A percentile compares a stretch with the other conserved stretches of the same genome.
Conservation (phyloP, 495 filamentous ascomycete species). For the Penicillium steckii region DNA sequence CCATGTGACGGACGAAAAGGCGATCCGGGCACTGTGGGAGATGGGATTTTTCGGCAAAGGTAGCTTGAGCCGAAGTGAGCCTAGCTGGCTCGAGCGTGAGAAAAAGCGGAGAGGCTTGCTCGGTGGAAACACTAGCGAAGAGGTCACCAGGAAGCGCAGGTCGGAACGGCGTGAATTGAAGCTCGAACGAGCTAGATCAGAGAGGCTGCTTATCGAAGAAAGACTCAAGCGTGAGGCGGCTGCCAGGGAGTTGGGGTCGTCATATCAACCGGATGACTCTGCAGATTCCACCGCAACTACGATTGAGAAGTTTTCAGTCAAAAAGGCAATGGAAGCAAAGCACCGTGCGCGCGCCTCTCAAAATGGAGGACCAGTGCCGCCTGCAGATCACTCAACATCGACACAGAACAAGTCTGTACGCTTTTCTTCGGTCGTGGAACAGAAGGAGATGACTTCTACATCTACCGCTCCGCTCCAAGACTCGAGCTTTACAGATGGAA, state of each 20-base stretch:
- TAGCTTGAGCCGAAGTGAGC: slow-evolving; percentile 86
- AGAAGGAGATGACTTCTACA: slow-evolving; percentile 49
- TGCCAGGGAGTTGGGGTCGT: slow-evolving; percentile 27
- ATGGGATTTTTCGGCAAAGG: slow-evolving; percentile 97
- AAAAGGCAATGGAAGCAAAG: slow-evolving; percentile 40
- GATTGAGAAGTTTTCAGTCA: slow-evolving; percentile 41
- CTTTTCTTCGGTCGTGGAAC: slow-evolving; percentile 61
- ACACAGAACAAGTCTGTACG: slow-evolving; percentile 58
- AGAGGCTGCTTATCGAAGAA: slow-evolving; percentile 75
- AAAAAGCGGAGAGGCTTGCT: slow-evolving; percentile 65
- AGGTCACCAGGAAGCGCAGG: slow-evolving; percentile 71
- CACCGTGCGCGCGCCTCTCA: slow-evolving; percentile 10
- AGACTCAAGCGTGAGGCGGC: slow-evolving; percentile 63
- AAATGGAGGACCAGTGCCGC: slow-evolving; percentile 9
- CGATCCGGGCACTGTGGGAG: slow-evolving; percentile 84
- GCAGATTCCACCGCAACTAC: slow-evolving; percentile 17
- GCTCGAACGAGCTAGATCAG: slow-evolving; percentile 80
- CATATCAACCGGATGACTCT: slow-evolving; percentile 15
- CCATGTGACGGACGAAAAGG: slow-evolving; percentile 73
- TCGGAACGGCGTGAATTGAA: slow-evolving; percentile 82
- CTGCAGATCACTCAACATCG: slow-evolving; percentile 5
- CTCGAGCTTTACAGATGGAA: slow-evolving; percentile 5
- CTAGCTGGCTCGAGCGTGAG: slow-evolving; percentile 85
- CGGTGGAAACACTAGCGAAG: slow-evolving; percentile 68
- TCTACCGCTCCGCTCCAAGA: slow-evolving; percentile 37